Percentiles rank a stretch among this genome's conserved stretches.
These are phyloP conservation scores for Stagonosporopsis rhizophila DNA, from an alignment of 2,329 filamentous ascomycete genomes.

Conservation along the genomic window DNA sequence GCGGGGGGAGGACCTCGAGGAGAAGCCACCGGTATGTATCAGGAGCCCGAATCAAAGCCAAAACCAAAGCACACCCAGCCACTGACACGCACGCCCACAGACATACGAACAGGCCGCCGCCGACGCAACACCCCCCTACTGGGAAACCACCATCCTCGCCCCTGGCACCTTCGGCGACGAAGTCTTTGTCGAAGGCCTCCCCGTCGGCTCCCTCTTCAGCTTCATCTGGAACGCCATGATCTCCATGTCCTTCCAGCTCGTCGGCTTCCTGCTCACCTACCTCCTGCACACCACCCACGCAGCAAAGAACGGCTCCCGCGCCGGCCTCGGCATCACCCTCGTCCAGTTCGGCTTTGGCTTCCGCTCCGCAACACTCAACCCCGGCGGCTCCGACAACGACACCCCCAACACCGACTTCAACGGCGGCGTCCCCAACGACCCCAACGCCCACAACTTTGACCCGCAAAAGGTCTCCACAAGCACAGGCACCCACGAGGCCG, in stretches of 20 bases:
- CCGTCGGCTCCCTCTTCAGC: conserved; percentile 85
- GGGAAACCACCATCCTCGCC: conserved; percentile 97
- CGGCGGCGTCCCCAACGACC: conserved; percentile 76
- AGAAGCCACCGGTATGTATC: conserved; percentile 84
- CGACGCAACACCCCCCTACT: conserved; percentile 95
- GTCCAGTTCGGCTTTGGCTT: conserved; percentile 98
- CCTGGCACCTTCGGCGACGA: conserved; percentile 92
- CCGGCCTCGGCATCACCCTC: conserved; percentile 91
- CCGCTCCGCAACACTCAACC: conserved; percentile 63
- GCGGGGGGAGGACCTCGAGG: conserved; percentile 80
- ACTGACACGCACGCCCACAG: conserved; percentile 63
- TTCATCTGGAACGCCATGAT: conserved; percentile 94
- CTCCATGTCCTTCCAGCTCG: conserved; percentile 94
- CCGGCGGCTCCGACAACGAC: conserved; percentile 49
- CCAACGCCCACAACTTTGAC: conserved; percentile 89
- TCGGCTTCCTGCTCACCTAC: conserved; percentile 97
- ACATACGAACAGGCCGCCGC: conserved; percentile 98
- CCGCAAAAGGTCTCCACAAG: conserved; percentile 66
- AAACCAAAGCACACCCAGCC: neutral
- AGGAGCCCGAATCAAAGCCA: no score
- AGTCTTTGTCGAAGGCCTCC: conserved; percentile 95
- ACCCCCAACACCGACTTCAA: conserved; percentile 59
- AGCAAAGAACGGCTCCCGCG: conserved; percentile 95
- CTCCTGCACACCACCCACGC: conserved; percentile 97
- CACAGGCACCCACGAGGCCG: conserved; percentile 43